Evolutionary conservation across 2,329 filamentous ascomycete species (phyloP).

Genomic region (Seiridium cupressi): DNA sequence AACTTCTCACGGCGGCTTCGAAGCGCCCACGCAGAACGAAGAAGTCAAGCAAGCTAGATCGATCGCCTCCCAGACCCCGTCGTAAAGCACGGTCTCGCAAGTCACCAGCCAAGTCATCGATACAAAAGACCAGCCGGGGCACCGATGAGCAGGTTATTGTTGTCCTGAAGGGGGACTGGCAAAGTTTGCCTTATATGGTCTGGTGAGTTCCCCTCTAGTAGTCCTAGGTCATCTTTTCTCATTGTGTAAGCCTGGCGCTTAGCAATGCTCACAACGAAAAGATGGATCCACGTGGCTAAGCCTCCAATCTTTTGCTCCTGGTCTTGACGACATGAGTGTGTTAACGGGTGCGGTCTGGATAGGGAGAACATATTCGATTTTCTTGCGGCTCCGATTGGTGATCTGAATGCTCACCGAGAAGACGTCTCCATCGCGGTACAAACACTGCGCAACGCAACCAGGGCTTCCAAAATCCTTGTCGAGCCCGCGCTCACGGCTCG

Average conservation of each 20-base stretch:
- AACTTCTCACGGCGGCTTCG: neutral
- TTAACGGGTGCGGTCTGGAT: neutral
- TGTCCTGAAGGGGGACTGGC: slow-evolving; percentile 10
- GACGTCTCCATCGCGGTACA: slow-evolving; percentile 37
- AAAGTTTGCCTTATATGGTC: slow-evolving; percentile 8
- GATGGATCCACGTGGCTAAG: no score
- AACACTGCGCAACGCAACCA: slow-evolving; percentile 59
- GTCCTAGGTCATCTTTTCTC: neutral
- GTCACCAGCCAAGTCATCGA: neutral
- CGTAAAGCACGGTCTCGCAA: neutral
- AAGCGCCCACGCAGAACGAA: slow-evolving; percentile 4
- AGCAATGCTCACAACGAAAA: no score
- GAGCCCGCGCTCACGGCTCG: slow-evolving; percentile 73
- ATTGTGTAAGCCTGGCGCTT: no score
- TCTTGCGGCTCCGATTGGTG: slow-evolving; percentile 58
- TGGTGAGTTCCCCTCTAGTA: slow-evolving; percentile 2
- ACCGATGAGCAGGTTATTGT: neutral
- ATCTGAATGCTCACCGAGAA: slow-evolving; percentile 36
- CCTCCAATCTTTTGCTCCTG: no score
- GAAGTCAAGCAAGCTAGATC: no score
- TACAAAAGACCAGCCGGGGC: neutral
- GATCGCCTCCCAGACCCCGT: neutral
- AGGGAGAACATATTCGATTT: slow-evolving; percentile 55
- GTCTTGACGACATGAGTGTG: neutral
- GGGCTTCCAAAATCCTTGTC: slow-evolving; percentile 61